Percentiles rank a stretch among this genome's conserved stretches.
Evolutionary conservation across 2,329 filamentous ascomycete species (phyloP).

Genomic region (Diaporthe eres): DNA sequence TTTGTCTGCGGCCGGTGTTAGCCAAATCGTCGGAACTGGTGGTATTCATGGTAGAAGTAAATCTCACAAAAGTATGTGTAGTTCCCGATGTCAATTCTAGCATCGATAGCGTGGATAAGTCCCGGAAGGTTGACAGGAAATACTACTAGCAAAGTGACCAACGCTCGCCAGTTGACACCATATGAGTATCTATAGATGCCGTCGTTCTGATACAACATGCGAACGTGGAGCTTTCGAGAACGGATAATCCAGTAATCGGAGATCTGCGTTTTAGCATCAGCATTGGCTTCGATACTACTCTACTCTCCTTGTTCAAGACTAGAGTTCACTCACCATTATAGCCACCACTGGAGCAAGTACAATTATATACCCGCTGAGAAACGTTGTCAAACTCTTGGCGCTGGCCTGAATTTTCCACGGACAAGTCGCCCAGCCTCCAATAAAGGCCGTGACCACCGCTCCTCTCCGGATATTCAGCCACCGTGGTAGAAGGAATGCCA

Average conservation of each 20-base stretch:
- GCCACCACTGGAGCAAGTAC: conserved; percentile 44
- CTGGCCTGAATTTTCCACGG: conserved; percentile 54
- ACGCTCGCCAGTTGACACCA: conserved; percentile 30
- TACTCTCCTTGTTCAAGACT: no score
- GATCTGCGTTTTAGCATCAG: not conserved
- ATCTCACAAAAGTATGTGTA: conserved; percentile 29
- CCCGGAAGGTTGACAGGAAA: conserved; percentile 35
- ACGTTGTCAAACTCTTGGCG: conserved; percentile 41
- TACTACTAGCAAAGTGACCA: conserved; percentile 22
- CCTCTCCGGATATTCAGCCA: conserved; percentile 52
- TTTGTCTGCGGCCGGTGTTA: conserved; percentile 23
- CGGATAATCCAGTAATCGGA: conserved; percentile 36
- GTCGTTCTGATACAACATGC: conserved; percentile 26
- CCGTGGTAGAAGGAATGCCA: conserved; percentile 49
- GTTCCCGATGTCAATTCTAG: conserved; percentile 24
- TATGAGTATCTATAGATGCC: conserved; percentile 30
- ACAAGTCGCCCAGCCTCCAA: conserved; percentile 53
- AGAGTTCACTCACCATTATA: conserved; percentile 12
- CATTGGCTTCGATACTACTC: not conserved
- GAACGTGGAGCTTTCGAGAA: conserved; percentile 8
- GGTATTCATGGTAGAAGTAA: no score
- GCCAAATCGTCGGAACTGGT: not conserved
- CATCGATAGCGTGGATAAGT: conserved; percentile 33
- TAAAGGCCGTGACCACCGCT: conserved; percentile 48
- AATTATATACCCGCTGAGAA: conserved; percentile 43